These are phyloP conservation scores for Penicillium roqueforti DNA, from an alignment of 495 filamentous ascomycete species.

Conservation along the genomic window DNA sequence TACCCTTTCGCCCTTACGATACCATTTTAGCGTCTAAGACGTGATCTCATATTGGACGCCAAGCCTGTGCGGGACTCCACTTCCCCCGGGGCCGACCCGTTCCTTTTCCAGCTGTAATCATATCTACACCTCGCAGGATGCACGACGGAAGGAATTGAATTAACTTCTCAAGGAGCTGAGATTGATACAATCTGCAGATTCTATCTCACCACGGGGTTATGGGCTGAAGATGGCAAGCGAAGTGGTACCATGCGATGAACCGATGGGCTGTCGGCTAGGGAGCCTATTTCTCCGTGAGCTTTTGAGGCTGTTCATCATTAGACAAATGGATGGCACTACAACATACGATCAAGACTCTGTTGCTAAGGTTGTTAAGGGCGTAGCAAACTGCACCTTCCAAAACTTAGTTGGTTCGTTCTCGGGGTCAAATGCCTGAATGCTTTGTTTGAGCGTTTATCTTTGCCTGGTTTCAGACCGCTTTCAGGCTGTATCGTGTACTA, in stretches of 20 bases:
- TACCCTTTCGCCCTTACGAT: too few species aligned
- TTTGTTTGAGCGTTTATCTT: too few species aligned
- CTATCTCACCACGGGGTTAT: background rate
- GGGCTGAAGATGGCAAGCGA: background rate
- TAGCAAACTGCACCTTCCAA: too few species aligned
- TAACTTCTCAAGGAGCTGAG: background rate
- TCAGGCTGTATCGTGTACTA: too few species aligned
- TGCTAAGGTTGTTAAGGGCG: too few species aligned
- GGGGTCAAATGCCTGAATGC: too few species aligned
- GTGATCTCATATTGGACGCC: background rate
- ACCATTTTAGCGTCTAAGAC: conserved; percentile 5
- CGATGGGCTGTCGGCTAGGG: conserved; percentile 15
- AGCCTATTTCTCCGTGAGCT: conserved; percentile 7
- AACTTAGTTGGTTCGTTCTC: too few species aligned
- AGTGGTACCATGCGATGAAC: conserved; percentile 16
- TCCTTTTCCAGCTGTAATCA: background rate
- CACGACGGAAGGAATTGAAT: background rate
- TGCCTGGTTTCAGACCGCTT: too few species aligned
- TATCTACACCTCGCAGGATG: too few species aligned
- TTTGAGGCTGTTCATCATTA: conserved; percentile 15
- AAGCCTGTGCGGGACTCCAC: too few species aligned
- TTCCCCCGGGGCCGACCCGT: background rate
- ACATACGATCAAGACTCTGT: too few species aligned
- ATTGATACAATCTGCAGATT: background rate
- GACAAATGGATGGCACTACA: background rate